Percentiles rank a stretch among this genome's conserved stretches.
Conservation (phyloP, 164 flowering plant genomes). For the Macadamia tetraphylla region DNA sequence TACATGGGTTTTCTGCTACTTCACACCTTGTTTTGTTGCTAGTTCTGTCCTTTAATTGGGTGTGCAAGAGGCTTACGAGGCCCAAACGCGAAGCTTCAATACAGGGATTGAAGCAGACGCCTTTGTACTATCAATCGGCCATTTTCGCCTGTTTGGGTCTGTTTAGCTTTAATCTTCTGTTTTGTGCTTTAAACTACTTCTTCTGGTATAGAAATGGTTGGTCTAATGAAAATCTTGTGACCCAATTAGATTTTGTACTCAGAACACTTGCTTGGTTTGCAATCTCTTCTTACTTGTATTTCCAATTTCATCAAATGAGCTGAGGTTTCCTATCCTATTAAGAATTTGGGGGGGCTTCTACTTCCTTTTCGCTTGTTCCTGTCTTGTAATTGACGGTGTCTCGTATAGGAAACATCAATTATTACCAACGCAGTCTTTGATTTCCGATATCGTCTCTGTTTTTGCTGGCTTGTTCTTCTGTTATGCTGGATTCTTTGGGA, state of each 20-base stretch:
- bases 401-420: constrained; percentile 13
- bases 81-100: no score
- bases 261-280: constrained; percentile 25
- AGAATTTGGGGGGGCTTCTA: constrained; percentile 57
- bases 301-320: constrained; percentile 23
- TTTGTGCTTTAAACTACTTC: neutral
- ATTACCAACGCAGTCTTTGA: constrained; percentile 22
- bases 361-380: constrained; percentile 38
- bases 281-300: constrained; percentile 31
- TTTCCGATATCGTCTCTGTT: constrained; percentile 40
- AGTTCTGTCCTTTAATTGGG: no score
- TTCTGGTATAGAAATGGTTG: constrained; percentile 24
- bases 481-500: constrained; percentile 40
- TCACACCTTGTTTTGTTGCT: no score
- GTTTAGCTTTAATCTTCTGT: no score
- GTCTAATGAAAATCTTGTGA: constrained; percentile 19
- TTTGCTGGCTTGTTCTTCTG: constrained; percentile 41
- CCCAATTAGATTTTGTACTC: constrained; percentile 22
- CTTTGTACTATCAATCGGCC: no score
- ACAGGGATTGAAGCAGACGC: no score
- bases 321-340: constrained; percentile 37
- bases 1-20: no score
- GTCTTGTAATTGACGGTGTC: constrained; percentile 38
- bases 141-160: no score
- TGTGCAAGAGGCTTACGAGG: no score